Base-by-base conservation (phyloP, 768 basidiomycete genomes). In the Tulasnella sp. region DNA sequence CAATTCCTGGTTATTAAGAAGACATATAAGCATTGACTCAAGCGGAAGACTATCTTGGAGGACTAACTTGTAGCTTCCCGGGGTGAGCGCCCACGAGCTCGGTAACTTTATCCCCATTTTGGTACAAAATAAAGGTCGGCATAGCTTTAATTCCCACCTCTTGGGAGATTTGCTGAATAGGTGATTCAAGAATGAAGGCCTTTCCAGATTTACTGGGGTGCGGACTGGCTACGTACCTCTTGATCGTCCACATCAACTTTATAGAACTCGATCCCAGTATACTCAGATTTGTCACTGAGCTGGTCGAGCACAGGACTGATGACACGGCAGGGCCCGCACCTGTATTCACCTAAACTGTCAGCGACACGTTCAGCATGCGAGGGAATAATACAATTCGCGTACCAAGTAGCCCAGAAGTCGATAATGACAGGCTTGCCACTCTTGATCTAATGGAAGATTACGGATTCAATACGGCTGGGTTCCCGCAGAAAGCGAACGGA, bases 251-350 rank as follows among this genome's bases (percentile, higher is more conserved):
- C 71, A 31, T 42, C 52, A n/a, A 52, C 52, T 52, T 52, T 52
- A 52, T 52, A 52, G 52, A 52, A 52, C 42, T 36, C 36, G 8
- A 19, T 9, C 56, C 42, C 7, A 39, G 21, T 1, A 21, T 14
- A n/a, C 10, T 40, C 39, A 40, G 5, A 3, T 10, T n/a, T 8
- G 0, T 58, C 56, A 24, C 34, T 38, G 44, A 52, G 10, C 27
- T 34, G 34, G 36, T 78, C 76, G 76, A 78, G 72, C 21, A 78
- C 21, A 24, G 76, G 76, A 19, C 46, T 71, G 24, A 78, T 78
- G 10, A 78, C 21, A 5, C 71, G 36, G 77, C 77, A 78, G 19
- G 77, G 77, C 14, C 77, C 77, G 73, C 77, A 78, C 73, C 73
- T 42, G 19, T 21, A 8, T 73, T 34, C n/a, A 2, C 62, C 24